Percentiles rank a stretch among this genome's conserved stretches.
Evolutionary conservation across 495 filamentous ascomycete genomes (phyloP).

Genomic region (Talaromyces wortmannii): DNA sequence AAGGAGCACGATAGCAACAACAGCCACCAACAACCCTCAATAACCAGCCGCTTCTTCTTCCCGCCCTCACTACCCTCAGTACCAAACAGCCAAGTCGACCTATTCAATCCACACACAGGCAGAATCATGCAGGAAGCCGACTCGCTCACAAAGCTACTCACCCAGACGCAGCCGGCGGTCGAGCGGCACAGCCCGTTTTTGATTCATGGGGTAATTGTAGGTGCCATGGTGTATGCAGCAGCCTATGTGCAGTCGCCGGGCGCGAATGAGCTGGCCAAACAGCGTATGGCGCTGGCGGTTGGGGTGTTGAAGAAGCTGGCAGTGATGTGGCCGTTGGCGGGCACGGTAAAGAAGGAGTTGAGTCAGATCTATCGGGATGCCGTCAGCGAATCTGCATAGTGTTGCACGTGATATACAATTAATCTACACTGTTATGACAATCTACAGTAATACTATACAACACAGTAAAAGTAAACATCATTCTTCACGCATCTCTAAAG

Average conservation of each 20-base stretch:
- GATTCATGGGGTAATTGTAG: constrained; percentile 57
- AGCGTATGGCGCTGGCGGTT: constrained; percentile 62
- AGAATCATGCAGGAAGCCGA: constrained; percentile 66
- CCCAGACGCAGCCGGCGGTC: constrained; percentile 54
- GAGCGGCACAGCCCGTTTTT: constrained; percentile 70
- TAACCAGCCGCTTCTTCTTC: constrained; percentile 8
- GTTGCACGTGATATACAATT: not conserved
- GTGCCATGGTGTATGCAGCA: constrained; percentile 36
- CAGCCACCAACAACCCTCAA: constrained; percentile 38
- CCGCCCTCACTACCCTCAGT: constrained; percentile 18
- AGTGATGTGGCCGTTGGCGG: constrained; percentile 62
- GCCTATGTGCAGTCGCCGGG: constrained; percentile 40
- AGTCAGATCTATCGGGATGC: constrained; percentile 14
- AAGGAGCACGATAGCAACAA: not conserved
- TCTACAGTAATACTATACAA: no score
- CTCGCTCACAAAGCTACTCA: constrained; percentile 63
- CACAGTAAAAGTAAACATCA: no score
- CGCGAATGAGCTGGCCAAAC: constrained; percentile 27
- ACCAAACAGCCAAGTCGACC: constrained; percentile 15
- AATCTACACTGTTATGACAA: no score
- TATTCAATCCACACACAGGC: constrained; percentile 50
- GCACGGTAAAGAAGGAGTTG: constrained; percentile 55
- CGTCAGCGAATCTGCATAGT: not conserved
- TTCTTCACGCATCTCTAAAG: no score
- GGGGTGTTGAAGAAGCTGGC: constrained; percentile 64